phyloP scores from a whole-genome alignment of 2,329 filamentous ascomycete genomes.

The Ceratocystis huliohia region DNA sequence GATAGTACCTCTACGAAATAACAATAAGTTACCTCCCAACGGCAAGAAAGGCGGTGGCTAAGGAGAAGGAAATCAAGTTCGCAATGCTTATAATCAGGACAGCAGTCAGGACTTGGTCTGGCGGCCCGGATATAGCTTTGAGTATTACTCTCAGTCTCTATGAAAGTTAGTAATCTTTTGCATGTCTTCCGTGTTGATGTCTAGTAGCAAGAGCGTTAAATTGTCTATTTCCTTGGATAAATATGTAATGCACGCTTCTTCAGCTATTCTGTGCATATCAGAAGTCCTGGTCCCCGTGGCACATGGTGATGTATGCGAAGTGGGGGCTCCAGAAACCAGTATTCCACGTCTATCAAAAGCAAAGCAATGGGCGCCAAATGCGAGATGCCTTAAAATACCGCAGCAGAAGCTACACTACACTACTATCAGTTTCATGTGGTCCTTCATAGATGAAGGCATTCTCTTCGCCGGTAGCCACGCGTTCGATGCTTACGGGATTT shows the following conservation, averaged over 20 bases:
- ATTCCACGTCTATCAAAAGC: slow-evolving; percentile 61
- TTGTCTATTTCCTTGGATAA: slow-evolving; percentile 37
- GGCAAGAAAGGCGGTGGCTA: not conserved
- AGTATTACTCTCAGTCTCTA: slow-evolving; percentile 39
- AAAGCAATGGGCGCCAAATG: slow-evolving; percentile 70
- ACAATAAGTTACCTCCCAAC: not conserved
- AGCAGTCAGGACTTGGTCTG: not conserved
- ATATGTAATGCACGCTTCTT: slow-evolving; percentile 39
- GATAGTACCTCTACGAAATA: not conserved
- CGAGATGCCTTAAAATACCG: slow-evolving; percentile 56
- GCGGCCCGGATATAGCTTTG: slow-evolving; percentile 24
- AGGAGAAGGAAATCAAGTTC: not conserved
- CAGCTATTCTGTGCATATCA: slow-evolving; percentile 56
- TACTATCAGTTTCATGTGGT: slow-evolving; percentile 34
- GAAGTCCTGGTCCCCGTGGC: slow-evolving; percentile 64
- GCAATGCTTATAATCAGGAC: not conserved
- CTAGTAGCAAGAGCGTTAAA: slow-evolving; percentile 30
- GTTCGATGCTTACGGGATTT: slow-evolving; percentile 33
- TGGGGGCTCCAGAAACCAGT: slow-evolving; percentile 60
- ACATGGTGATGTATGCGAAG: slow-evolving; percentile 63
- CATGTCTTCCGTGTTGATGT: slow-evolving; percentile 47
- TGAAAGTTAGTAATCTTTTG: slow-evolving; percentile 27
- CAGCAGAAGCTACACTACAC: slow-evolving; percentile 32
- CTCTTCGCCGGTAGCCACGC: slow-evolving; percentile 31
- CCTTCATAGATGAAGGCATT: slow-evolving; percentile 35